phyloP scores from a whole-genome alignment of 2,329 filamentous ascomycete genomes.

The Hymenoscyphus fructigenus region DNA sequence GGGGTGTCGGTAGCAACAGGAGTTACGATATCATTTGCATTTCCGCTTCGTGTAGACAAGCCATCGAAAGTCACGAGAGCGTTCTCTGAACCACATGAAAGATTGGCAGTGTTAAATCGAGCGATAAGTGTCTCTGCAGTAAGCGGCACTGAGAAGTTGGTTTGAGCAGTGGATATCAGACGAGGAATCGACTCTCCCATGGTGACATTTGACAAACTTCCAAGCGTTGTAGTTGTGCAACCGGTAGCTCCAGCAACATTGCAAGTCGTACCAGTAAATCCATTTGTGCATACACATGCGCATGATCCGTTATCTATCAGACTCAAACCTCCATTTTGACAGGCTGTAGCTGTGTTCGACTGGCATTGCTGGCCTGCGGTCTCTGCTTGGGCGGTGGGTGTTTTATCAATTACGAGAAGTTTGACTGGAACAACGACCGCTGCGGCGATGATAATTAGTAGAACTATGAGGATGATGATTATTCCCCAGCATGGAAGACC shows the following conservation, averaged over 20 bases:
- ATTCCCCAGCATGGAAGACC: constrained; percentile 82
- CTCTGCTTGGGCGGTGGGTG: constrained; percentile 31
- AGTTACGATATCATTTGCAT: constrained; percentile 20
- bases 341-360: constrained; percentile 59
- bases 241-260: constrained; percentile 48
- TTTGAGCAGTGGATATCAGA: constrained; percentile 62
- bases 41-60: constrained; percentile 24
- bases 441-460: constrained; percentile 72
- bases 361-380: constrained; percentile 49
- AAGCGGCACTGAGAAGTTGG: constrained; percentile 75
- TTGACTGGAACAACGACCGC: constrained; percentile 78
- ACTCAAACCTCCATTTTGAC: constrained; percentile 73
- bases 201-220: constrained; percentile 64
- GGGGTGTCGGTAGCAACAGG: not conserved
- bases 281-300: constrained; percentile 84
- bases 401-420: constrained; percentile 59
- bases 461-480: constrained; percentile 60
- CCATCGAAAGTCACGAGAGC: constrained; percentile 82
- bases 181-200: constrained; percentile 77
- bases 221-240: constrained; percentile 53
- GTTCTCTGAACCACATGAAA: constrained; percentile 84
- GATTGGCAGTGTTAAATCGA: constrained; percentile 70
- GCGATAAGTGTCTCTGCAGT: constrained; percentile 68
- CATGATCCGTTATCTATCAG: constrained; percentile 68
- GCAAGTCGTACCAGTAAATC: constrained; percentile 71